Evolutionary conservation across 495 filamentous ascomycete species (phyloP).

Genomic region (Penicillium canescens): DNA sequence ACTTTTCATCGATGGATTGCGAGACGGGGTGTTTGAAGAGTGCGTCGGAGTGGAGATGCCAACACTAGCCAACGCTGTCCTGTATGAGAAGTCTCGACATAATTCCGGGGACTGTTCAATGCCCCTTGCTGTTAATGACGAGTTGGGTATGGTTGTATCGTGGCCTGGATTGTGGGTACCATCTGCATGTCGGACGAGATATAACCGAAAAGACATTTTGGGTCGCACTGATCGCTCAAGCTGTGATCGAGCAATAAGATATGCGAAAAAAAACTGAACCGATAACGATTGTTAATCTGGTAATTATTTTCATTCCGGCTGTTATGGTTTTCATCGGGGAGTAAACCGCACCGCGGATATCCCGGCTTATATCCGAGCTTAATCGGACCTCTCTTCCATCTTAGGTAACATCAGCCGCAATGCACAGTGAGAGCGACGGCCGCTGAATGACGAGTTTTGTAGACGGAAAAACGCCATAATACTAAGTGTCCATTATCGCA

Average conservation of each 20-base stretch:
- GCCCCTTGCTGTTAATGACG: constrained; percentile 12
- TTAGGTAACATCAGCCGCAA: not conserved
- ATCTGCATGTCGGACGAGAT: constrained; percentile 19
- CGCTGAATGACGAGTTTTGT: too few relatives aligned
- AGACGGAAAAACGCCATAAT: too few relatives aligned
- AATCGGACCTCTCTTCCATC: not conserved
- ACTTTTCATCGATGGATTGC: constrained; percentile 8
- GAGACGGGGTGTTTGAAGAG: constrained; percentile 13
- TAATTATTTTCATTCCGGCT: too few relatives aligned
- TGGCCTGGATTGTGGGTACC: constrained; percentile 13
- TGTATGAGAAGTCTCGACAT: constrained; percentile 8
- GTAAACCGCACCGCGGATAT: too few relatives aligned
- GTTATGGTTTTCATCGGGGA: too few relatives aligned
- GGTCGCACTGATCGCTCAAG: not conserved
- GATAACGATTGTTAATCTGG: not conserved
- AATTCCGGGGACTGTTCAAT: constrained; percentile 7
- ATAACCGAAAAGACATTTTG: constrained; percentile 7
- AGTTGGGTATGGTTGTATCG: constrained; percentile 13
- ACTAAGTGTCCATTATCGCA: too few relatives aligned
- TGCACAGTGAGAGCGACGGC: not conserved
- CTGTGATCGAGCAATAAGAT: not conserved
- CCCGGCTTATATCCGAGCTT: constrained; percentile 2
- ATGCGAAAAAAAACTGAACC: not conserved
- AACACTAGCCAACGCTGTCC: constrained; percentile 13
- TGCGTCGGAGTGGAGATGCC: constrained; percentile 16